These are phyloP conservation scores for Chlamydomonas incerta DNA, from an alignment of 139 green algal genomes.

Conservation along the genomic window DNA sequence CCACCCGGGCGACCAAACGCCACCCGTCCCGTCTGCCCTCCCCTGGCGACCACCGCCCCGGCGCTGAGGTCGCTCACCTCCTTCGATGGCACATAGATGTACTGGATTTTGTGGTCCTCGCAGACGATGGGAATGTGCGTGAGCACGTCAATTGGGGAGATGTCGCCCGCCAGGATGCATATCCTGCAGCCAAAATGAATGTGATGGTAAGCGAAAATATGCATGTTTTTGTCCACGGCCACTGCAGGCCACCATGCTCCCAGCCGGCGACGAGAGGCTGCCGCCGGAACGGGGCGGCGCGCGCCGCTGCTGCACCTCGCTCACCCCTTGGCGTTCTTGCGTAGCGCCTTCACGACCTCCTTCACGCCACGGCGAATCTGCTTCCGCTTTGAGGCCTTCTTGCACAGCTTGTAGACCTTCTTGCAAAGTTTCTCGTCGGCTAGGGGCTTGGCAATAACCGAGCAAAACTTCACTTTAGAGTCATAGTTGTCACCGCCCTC, in stretches of 20 bases:
- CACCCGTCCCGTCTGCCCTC: no score
- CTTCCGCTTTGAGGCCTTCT: constrained; percentile 96
- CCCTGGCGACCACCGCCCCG: no score
- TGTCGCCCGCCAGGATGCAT: constrained; percentile 96
- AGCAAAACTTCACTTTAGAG: constrained; percentile 62
- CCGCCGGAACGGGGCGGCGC: no score
- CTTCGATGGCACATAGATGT: constrained; percentile 97
- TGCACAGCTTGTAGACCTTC: constrained; percentile 92
- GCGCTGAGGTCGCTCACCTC: constrained; percentile 67
- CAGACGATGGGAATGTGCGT: constrained; percentile 97
- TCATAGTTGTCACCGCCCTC: constrained; percentile 57
- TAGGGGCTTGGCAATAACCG: constrained; percentile 91
- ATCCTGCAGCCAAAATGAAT: constrained; percentile 69
- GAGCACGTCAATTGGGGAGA: constrained; percentile 98
- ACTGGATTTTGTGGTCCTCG: constrained; percentile 94
- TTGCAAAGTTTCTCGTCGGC: constrained; percentile 95
- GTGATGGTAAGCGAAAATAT: no score
- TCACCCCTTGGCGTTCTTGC: constrained; percentile 94
- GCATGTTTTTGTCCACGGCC: no score
- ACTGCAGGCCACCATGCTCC: no score
- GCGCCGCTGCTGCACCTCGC: constrained; percentile 1
- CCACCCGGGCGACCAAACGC: no score
- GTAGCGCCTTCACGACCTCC: constrained; percentile 97
- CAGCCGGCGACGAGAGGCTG: no score
- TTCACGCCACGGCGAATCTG: constrained; percentile 97